Evolutionary conservation across 2,329 filamentous ascomycete species (phyloP), one percentile per base, ranked within the genome.

Genomic region (Sphaerostilbella broomeana): DNA sequence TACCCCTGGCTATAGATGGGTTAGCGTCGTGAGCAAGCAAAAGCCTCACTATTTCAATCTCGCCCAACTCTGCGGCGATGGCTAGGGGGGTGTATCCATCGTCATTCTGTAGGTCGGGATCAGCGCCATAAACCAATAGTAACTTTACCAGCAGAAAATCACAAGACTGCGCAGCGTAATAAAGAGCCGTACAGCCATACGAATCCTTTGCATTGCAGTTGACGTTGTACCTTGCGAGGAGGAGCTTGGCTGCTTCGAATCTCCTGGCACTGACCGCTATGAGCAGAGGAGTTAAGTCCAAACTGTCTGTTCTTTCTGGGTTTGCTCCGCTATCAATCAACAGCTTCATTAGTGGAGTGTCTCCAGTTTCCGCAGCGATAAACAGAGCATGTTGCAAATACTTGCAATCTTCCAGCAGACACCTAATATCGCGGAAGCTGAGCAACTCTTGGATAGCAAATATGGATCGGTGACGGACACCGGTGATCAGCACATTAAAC

Each of bases 51-150:
- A 40, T 13, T 16, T 32, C 26, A 13, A 32, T 10, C 10, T 20
- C 10, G n/a, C 42, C 42, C 19, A 26, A 18, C 19, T 44, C 38
- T 20, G 37, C 42, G 17, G 42, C 38, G n/a, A 40, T 45, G 16
- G 39, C 29, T 4, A 47, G 43, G 10, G 45, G 43, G 1, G 45
- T 41, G 16, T 39, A 33, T 12, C 45, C 43, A n/a, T 34, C 35
- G 21, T 19, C 26, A 27, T 43, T 40, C 13, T 31, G n/a, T 9
- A 41, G 26, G 22, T 43, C 15, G 8, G 40, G 24, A 11, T 40
- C 21, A 34, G 43, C 45, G 11, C 45, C 45, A n/a, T 38, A 34
- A 9, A 12, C 29, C 16, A 47, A 38, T 6, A 36, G 16, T 13
- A 36, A 8, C 21, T 19, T 28, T 4, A 13, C 24, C 34, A 36